These are phyloP conservation scores for Parachaetomium inaequale DNA, from an alignment of 495 filamentous ascomycete genomes.

Conservation along the genomic window DNA sequence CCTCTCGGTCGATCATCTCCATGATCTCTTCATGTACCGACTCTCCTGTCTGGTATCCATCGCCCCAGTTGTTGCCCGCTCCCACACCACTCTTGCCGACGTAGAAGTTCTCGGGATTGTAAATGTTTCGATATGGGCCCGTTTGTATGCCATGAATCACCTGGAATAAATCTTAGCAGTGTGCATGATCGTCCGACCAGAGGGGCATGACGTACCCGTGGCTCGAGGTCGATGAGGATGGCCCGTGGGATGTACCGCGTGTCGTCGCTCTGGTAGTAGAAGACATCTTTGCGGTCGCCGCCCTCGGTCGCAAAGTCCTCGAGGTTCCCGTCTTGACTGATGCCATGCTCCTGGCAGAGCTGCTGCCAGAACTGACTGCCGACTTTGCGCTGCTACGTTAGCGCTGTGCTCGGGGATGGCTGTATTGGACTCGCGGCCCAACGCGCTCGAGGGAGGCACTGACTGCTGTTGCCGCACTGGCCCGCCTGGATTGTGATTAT, in stretches of 20 bases:
- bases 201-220: constrained; percentile 59
- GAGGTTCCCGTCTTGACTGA: constrained; percentile 93
- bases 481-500: constrained; percentile 99
- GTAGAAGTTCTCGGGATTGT: constrained; percentile 99
- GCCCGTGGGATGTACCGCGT: constrained; percentile 96
- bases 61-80: constrained; percentile 96
- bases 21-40: constrained; percentile 92
- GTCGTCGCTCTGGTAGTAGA: constrained; percentile 98
- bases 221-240: constrained; percentile 92
- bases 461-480: constrained; percentile 99
- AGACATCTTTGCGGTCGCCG: constrained; percentile 96
- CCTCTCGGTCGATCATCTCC: constrained; percentile 99
- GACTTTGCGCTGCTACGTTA: constrained; percentile 50
- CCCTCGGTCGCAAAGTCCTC: constrained; percentile 95
- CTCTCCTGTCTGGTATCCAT: constrained; percentile 90
- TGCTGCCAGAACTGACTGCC: constrained; percentile 97
- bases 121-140: constrained; percentile 93
- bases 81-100: constrained; percentile 86
- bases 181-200: neutral
- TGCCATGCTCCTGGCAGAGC: constrained; percentile 95
- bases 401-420: neutral
- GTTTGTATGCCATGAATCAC: constrained; percentile 90
- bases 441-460: constrained; percentile 37
- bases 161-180: constrained; percentile 36
- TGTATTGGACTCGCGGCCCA: neutral